These are phyloP conservation scores for Colletotrichum chlorophyti DNA, from an alignment of 2,329 filamentous ascomycete genomes.

Conservation along the genomic window DNA sequence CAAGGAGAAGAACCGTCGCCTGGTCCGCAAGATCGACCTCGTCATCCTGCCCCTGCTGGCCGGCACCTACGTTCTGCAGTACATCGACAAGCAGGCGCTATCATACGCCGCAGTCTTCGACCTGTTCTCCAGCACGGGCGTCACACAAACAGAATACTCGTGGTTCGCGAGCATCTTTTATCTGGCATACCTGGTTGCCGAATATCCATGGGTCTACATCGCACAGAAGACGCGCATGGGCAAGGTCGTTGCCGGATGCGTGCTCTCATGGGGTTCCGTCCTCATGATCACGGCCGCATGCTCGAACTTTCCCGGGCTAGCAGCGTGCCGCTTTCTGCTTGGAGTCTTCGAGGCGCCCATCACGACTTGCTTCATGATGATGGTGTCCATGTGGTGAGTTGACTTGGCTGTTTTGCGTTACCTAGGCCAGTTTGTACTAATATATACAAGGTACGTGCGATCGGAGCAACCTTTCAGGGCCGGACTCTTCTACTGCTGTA, in stretches of 20 bases:
- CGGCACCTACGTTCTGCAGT: constrained; percentile 58
- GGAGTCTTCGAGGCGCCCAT: constrained; percentile 55
- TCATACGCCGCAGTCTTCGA: constrained; percentile 64
- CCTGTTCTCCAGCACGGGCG: constrained; percentile 55
- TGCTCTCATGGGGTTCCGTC: constrained; percentile 43
- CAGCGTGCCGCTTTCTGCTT: constrained; percentile 51
- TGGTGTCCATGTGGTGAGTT: constrained; percentile 52
- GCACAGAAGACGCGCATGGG: constrained; percentile 43
- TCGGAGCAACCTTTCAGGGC: constrained; percentile 54
- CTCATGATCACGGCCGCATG: constrained; percentile 50
- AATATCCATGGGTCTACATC: constrained; percentile 44
- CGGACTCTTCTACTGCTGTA: constrained; percentile 44
- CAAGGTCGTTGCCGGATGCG: constrained; percentile 40
- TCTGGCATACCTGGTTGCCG: constrained; percentile 52
- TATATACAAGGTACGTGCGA: constrained; percentile 44
- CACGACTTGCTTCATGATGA: constrained; percentile 57
- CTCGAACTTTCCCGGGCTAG: constrained; percentile 48
- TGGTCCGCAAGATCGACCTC: constrained; percentile 55
- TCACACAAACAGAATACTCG: constrained; percentile 54
- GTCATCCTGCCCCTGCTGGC: constrained; percentile 58
- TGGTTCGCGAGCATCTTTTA: constrained; percentile 65
- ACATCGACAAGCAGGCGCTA: constrained; percentile 62
- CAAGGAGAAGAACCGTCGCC: constrained; percentile 34
- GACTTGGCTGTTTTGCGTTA: fast-evolving
- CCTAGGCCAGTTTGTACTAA: too few species aligned